Conservation (phyloP, 768 basidiomycete species). For the Pisolithus albus region DNA sequence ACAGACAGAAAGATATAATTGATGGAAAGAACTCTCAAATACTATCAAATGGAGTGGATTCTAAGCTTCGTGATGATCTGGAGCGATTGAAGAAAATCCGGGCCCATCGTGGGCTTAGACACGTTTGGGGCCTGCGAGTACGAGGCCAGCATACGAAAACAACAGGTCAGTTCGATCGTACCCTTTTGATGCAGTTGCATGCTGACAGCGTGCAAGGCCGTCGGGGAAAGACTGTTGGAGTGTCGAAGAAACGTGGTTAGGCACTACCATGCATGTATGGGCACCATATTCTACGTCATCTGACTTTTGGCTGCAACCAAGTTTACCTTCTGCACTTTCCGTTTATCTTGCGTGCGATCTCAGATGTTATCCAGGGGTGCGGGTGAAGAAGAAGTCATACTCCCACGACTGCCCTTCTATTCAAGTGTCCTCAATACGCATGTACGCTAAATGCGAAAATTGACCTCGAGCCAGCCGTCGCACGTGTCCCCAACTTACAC, state of each 20-base stretch:
- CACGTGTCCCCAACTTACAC: slow-evolving; percentile 11
- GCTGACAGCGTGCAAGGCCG: slow-evolving; percentile 49
- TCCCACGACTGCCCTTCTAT: too few species aligned
- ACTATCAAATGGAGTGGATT: slow-evolving; percentile 93
- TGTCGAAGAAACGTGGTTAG: slow-evolving; percentile 82
- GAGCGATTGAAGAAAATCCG: slow-evolving; percentile 99
- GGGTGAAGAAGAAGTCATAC: too few species aligned
- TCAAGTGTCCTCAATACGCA: too few species aligned
- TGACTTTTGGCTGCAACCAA: neutral
- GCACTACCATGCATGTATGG: slow-evolving; percentile 1
- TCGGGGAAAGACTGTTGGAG: slow-evolving; percentile 94
- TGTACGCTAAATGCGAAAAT: too few species aligned
- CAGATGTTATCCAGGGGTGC: too few species aligned
- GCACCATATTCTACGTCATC: slow-evolving; percentile 3
- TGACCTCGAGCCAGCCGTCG: too few species aligned
- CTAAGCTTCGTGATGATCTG: slow-evolving; percentile 95
- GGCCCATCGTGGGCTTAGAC: slow-evolving; percentile 88
- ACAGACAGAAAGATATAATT: slow-evolving; percentile 96
- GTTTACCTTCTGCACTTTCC: neutral
- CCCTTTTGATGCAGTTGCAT: neutral
- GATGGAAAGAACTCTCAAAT: slow-evolving; percentile 97
- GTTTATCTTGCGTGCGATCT: too few species aligned
- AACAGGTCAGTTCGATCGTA: slow-evolving; percentile 52
- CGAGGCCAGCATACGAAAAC: slow-evolving; percentile 99
- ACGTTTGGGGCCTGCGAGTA: slow-evolving; percentile 92